Evolutionary conservation across 345 rosid species (phyloP), one percentile per base, ranked within the genome.

Genomic region (Corchorus olitorius): DNA sequence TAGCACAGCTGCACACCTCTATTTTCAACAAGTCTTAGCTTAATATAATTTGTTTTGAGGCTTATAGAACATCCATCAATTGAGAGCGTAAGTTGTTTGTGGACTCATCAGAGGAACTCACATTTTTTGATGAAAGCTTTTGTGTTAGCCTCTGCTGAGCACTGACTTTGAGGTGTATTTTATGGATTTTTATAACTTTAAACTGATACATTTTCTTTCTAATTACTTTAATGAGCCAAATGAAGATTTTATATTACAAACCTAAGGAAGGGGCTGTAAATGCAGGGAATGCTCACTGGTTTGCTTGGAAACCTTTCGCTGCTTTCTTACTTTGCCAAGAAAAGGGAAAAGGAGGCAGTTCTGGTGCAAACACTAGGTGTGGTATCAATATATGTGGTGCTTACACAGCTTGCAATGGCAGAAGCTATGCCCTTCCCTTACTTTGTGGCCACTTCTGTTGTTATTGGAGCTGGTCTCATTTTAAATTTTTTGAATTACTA

Each of bases 221-320:
- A 20, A 34, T 12, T 56, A 41, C 22, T 60, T 50, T 0, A 15
- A 27, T 15, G 15, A 37, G 8, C 16, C 17, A 55, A 48, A 19
- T 13, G 39, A 46, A 46, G 14, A 35, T 68, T 56, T 56, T 17
- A 35, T 37, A 20, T 27, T 48, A 39, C 53, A 52, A 64, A 56
- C 16, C 41, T 70, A 46, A 70, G 55, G 22, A 35, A 15, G 74
- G 66, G 77, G 60, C 70, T 81, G 76, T 37, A 62, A 68, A 76
- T 84, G 75, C 95, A 94, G 98, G 94, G 93, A 45, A 91, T 93
- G 98, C 74, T 94, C 68, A 89, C 94, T 54, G 97, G 97, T 65
- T 83, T 94, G 82, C 85, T 94, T 61, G 98, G 98, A 48, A 94
- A 93, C 84, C 88, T 91, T 60, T 91, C 98, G 1, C 82, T 94